These are phyloP conservation scores for Naganishia sp. DNA, from an alignment of 1,284 basidiomycete species.

Conservation along the genomic window DNA sequence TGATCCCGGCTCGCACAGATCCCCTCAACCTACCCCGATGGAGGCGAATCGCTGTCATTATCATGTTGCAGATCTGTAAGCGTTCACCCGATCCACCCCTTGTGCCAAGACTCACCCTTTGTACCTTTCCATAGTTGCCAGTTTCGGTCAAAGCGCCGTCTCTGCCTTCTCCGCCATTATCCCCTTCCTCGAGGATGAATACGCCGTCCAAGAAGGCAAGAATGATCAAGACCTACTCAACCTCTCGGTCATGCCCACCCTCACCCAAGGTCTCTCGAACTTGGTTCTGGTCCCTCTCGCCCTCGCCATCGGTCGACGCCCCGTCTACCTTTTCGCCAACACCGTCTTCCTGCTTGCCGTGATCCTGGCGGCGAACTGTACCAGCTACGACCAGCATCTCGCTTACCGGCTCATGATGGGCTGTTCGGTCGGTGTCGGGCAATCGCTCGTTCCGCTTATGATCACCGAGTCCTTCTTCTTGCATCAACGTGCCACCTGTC, in stretches of 20 bases:
- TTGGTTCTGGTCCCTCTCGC: constrained; percentile 14
- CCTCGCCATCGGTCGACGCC: constrained; percentile 9
- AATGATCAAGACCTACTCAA: constrained; percentile 13
- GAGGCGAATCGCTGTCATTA: constrained; percentile 7
- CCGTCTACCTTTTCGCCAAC: constrained; percentile 14
- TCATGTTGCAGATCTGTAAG: constrained; percentile 15
- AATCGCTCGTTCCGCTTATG: constrained; percentile 10
- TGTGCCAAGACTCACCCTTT: neutral
- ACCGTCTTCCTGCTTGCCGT: constrained; percentile 9
- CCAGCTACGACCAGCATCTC: constrained; percentile 12
- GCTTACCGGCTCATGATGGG: constrained; percentile 19
- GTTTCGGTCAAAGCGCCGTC: constrained; percentile 15
- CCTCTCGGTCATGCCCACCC: constrained; percentile 15
- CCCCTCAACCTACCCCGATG: constrained; percentile 11
- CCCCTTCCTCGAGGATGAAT: constrained; percentile 14
- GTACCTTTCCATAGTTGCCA: neutral
- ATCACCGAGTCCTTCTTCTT: constrained; percentile 16
- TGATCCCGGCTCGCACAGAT: neutral
- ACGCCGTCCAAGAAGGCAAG: constrained; percentile 14
- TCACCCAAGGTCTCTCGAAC: constrained; percentile 12
- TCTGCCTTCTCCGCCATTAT: constrained; percentile 6
- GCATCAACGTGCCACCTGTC: constrained; percentile 11
- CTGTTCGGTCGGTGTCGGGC: constrained; percentile 15
- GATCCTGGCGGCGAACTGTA: constrained; percentile 4
- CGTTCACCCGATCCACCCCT: neutral